Percentiles rank a stretch among this genome's conserved stretches.
Conservation (phyloP, 768 basidiomycete genomes). For the Naganishia antarctica region DNA sequence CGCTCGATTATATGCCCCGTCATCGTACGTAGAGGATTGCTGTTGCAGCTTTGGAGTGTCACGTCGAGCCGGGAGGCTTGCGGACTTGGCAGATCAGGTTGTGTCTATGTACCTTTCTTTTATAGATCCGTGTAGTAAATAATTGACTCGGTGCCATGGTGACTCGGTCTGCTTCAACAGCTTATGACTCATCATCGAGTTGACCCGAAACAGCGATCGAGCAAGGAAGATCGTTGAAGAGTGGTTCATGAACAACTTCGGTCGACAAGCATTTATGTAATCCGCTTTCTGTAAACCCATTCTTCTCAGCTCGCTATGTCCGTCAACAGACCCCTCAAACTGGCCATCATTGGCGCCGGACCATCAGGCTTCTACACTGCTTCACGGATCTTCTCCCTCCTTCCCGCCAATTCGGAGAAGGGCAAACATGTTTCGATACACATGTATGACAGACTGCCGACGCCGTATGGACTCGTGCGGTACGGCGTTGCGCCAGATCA, state of each 20-base stretch:
- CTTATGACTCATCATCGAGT: not conserved
- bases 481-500: constrained; percentile 98
- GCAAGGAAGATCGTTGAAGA: not conserved
- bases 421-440: constrained; percentile 60
- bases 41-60: no score
- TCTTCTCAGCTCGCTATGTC: no score
- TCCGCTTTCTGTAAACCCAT: no score
- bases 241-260: not conserved
- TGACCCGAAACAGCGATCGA: not conserved
- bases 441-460: constrained; percentile 86
- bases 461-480: constrained; percentile 87
- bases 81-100: no score
- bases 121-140: no score
- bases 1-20: not conserved
- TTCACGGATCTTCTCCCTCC: constrained; percentile 67
- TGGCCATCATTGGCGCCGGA: constrained; percentile 88
- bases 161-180: no score
- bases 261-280: no score
- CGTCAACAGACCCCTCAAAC: constrained; percentile 55
- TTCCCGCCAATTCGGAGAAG: constrained; percentile 52
- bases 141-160: no score
- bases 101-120: no score
- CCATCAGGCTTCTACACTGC: constrained; percentile 97
- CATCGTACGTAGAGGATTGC: no score
- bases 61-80: no score